These are phyloP conservation scores for Sporobolomyces phaffii DNA, from an alignment of 768 basidiomycete species.

Conservation along the genomic window DNA sequence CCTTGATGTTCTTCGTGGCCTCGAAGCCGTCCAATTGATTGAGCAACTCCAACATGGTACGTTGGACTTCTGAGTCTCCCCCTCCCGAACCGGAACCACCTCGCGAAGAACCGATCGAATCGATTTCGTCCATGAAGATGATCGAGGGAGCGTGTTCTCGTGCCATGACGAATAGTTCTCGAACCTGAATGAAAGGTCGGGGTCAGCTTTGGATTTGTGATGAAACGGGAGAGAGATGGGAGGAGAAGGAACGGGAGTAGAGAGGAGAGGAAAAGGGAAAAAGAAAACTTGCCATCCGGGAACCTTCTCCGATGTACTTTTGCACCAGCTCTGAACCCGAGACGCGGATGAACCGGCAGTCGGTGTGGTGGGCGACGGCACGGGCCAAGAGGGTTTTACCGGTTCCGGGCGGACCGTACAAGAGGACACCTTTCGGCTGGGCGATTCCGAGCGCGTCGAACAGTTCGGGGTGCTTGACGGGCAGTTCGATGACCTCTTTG, in stretches of 20 bases:
- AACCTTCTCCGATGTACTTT: slow-evolving; percentile 97
- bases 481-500: slow-evolving; percentile 96
- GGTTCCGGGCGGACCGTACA: slow-evolving; percentile 93
- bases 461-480: slow-evolving; percentile 94
- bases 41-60: slow-evolving; percentile 82
- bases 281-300: slow-evolving; percentile 66
- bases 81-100: slow-evolving; percentile 67
- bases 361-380: slow-evolving; percentile 94
- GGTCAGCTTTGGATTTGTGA: too few relatives aligned
- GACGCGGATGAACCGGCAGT: slow-evolving; percentile 95
- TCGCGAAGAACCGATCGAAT: slow-evolving; percentile 88
- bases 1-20: slow-evolving; percentile 73
- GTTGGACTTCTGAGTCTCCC: slow-evolving; percentile 81
- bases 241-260: too few relatives aligned
- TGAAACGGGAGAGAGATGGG: background rate
- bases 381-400: slow-evolving; percentile 92
- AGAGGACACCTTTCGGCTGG: slow-evolving; percentile 89
- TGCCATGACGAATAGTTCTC: slow-evolving; percentile 97
- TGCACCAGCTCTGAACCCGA: slow-evolving; percentile 90
- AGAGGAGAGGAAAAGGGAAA: background rate
- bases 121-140: slow-evolving; percentile 99
- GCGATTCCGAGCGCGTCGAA: slow-evolving; percentile 95
- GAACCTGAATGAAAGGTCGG: slow-evolving; percentile 41
- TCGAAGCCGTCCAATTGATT: slow-evolving; percentile 87
- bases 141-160: slow-evolving; percentile 94